Base-by-base conservation (phyloP, 805 yeast genomes). In the Lachancea waltii region DNA sequence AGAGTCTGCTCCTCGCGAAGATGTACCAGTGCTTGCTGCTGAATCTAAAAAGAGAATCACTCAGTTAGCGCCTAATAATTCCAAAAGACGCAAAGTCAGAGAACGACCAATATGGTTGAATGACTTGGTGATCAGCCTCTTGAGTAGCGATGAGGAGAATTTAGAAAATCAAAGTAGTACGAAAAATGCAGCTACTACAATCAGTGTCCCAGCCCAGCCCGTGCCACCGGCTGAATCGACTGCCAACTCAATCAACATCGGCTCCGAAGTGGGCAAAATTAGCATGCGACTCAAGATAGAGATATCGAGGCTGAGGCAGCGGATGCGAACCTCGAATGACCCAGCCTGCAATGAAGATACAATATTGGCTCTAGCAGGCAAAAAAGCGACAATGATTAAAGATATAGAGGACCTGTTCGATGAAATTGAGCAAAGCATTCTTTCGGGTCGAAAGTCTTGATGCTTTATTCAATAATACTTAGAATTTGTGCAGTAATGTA, bases 281-380 rank as follows among this genome's bases (percentile, higher is more conserved):
- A 28, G 16, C 14, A 38, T 38, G 42, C 35, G 42, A 9, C 21
- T 38, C 9, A 38, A 38, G 17, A 32, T 38, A 6, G 42, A 38
- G 16, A 33, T 33, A 5, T 22, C 38, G 9, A 24, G 37, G 11
- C 30, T 38, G 10, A 33, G 17, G 15, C 33, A 28, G 27, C 37
- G 32, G 17, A 15, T 33, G 9, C 15, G 22, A 9, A 9, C 33
- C 21, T 9, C 30, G 6, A 13, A 38, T 11, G 28, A 28, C 16
- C 16, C 13, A 10, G 20, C 32, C 3, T 14, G 33, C 8, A 17
- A 9, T 22, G 33, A 19, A 5, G 24, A 18, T 10, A 22, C 0
- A 86, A 80, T 53, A 78, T 73, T 44, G 83, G 77, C 41, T 70
- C 75, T 22, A 63, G 72, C 28, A 70, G 57, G 14, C 50, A 44